phyloP scores from a whole-genome alignment of 257 asterid genomes.

The Solanum pinnatisectum region DNA sequence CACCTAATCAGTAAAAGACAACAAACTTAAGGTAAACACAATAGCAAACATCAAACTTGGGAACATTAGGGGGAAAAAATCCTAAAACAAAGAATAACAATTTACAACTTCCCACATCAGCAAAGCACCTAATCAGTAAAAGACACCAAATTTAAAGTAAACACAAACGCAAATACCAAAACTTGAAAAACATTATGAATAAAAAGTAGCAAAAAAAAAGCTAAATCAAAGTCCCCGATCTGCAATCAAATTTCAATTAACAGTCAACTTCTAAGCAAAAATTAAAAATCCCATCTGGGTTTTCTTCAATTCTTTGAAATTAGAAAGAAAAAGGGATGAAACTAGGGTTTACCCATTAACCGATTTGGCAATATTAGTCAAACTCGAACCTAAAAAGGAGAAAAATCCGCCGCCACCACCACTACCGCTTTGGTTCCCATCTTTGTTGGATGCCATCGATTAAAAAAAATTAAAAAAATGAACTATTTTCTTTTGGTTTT shows the following conservation, averaged over 20 bases:
- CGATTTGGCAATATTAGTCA: slow-evolving; percentile 55
- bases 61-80: neutral
- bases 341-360: slow-evolving; percentile 52
- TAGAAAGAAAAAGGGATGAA: neutral
- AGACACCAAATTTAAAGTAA: neutral
- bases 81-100: neutral
- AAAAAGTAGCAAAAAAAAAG: neutral
- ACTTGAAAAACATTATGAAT: neutral
- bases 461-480: neutral
- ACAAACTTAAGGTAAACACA: neutral
- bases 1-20: neutral
- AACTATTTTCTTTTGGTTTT: neutral
- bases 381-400: slow-evolving; percentile 53
- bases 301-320: neutral
- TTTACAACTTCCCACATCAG: neutral
- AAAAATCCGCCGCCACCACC: slow-evolving; percentile 46
- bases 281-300: neutral
- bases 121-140: neutral
- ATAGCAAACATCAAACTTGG: neutral
- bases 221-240: neutral
- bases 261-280: neutral
- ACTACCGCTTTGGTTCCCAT: slow-evolving; percentile 24
- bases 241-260: neutral
- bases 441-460: slow-evolving; percentile 1
- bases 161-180: neutral